Conservation (phyloP, 192 early-diverging fungal species). For the Gamsiella multidivaricata region DNA sequence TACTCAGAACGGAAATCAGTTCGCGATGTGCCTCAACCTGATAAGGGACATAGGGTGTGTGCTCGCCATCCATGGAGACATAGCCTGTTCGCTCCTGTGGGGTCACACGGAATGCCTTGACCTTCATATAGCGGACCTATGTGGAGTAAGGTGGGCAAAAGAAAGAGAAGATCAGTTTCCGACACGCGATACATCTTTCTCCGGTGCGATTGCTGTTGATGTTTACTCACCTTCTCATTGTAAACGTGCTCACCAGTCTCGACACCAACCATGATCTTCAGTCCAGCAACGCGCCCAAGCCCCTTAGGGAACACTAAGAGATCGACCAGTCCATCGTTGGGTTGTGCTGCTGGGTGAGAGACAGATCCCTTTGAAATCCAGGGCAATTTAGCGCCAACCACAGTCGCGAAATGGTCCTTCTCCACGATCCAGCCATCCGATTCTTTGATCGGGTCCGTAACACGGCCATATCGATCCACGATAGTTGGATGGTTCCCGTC, state of each 20-base stretch:
- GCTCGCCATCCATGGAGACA: slow-evolving; percentile 69
- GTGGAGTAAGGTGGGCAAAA: not conserved
- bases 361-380: slow-evolving; percentile 58
- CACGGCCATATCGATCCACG: slow-evolving; percentile 41
- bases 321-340: slow-evolving; percentile 65
- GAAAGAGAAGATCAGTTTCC: too few species aligned
- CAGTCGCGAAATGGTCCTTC: slow-evolving; percentile 53
- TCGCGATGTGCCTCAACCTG: slow-evolving; percentile 68
- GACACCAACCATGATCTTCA: slow-evolving; percentile 53
- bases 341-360: slow-evolving; percentile 61
- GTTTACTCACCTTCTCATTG: slow-evolving; percentile 55
- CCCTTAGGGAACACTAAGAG: slow-evolving; percentile 54
- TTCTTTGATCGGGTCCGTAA: slow-evolving; percentile 33
- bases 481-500: slow-evolving; percentile 29
- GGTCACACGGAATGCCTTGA: slow-evolving; percentile 65
- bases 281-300: slow-evolving; percentile 31
- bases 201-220: not conserved
- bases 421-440: slow-evolving; percentile 60
- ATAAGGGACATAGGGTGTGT: slow-evolving; percentile 60
- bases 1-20: slow-evolving; percentile 55
- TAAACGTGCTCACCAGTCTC: slow-evolving; percentile 62
- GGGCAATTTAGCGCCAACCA: slow-evolving; percentile 62
- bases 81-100: slow-evolving; percentile 54
- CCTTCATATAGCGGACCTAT: slow-evolving; percentile 68
- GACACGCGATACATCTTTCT: too few species aligned